Evolutionary conservation across 2,329 filamentous ascomycete genomes (phyloP), one percentile per base, ranked within the genome.

Genomic region (Trichoderma sp.): DNA sequence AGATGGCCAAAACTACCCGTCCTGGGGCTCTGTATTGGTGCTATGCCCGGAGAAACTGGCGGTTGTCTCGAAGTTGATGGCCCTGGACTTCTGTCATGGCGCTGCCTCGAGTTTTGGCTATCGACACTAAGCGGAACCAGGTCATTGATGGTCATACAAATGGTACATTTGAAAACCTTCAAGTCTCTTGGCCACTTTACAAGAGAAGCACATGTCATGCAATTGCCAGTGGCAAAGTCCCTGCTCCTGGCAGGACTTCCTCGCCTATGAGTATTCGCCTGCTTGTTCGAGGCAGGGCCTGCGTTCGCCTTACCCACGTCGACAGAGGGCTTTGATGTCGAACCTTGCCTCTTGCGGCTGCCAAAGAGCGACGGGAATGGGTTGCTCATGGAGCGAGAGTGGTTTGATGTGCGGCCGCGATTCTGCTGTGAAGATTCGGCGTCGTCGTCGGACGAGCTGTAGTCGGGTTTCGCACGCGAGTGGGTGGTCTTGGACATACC

Each of bases 61-160:
- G 59, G 33, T 19, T 65, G 61, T 11, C 58, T 64, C 10, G 69
- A 61, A 6, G 47, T 37, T 11, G 70, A 16, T 6, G 57, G 31
- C 10, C 70, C 66, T 24, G 72, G 70, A 27, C 62, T 72, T 21
- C 71, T 68, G 56, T 77, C 77, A 47, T 73, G 73, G 21, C 75
- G 73, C 57, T 68, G 70, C 57, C 70, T 74, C 6, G 71, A 70
- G n/a, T 71, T 70, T 74, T 70, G 75, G 67, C 55, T 73, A 70
- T 74, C 74, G 33, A 67, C 67, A 5, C 71, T 70, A 47, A 71
- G 70, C 14, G 77, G 75, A 37, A 76, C 77, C 64, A 97, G 79
- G 77, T 97, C 93, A 77, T 96, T 97, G 76, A 97, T 89, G 21
- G 92, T 96, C 75, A 92, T 82, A 78, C 94, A 97, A 67, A 92